Conservation (phyloP, 2,329 filamentous ascomycete species). For the Sporothrix luriei region DNA sequence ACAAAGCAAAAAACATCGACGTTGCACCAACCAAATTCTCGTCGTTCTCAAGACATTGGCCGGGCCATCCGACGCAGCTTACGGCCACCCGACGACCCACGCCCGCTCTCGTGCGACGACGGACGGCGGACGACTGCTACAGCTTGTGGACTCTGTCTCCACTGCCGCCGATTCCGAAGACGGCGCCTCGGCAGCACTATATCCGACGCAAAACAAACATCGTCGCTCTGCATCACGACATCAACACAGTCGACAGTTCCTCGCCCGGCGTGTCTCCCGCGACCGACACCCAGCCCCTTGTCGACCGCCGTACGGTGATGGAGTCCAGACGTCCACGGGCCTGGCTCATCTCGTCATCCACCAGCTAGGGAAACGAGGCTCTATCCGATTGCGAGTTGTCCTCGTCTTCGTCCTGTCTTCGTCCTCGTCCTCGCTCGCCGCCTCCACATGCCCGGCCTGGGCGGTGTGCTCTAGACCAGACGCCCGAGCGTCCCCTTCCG, state of each 20-base stretch:
- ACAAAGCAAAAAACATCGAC: background rate
- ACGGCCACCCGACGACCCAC: slow-evolving; percentile 14
- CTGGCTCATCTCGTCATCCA: slow-evolving; percentile 9
- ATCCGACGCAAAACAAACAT: background rate
- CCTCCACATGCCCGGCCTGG: slow-evolving; percentile 25
- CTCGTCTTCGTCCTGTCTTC: background rate
- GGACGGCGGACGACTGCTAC: background rate
- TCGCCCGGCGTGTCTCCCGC: background rate
- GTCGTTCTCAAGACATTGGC: background rate
- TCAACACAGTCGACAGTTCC: background rate
- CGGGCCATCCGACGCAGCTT: background rate
- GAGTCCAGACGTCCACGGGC: slow-evolving; percentile 40
- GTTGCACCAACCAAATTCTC: background rate
- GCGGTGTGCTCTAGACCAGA: slow-evolving; percentile 13
- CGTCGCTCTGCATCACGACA: background rate
- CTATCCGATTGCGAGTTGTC: background rate
- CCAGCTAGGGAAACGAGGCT: slow-evolving; percentile 9
- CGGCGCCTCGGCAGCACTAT: background rate
- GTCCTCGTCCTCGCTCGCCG: background rate
- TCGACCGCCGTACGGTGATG: slow-evolving; percentile 45
- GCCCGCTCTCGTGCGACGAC: background rate
- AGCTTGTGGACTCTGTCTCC: background rate
- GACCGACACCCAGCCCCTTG: background rate
- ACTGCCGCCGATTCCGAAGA: background rate
- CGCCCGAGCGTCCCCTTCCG: slow-evolving; percentile 26